phyloP scores from a whole-genome alignment of 768 basidiomycete species.

The Tylopilus vinaceipallidus region DNA sequence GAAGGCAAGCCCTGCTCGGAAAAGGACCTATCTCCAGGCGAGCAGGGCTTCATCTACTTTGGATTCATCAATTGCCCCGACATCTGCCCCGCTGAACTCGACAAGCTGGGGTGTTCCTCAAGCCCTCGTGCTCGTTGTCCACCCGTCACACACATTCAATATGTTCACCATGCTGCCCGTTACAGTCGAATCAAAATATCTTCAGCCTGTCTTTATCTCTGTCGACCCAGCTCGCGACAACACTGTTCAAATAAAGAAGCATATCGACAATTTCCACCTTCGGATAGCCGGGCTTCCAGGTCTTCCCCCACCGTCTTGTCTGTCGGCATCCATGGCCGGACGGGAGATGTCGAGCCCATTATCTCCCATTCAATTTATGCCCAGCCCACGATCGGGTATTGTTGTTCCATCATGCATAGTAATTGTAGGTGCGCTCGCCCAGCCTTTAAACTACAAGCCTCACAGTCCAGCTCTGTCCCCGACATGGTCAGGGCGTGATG shows the following conservation, averaged over 20 bases:
- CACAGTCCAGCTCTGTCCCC: too few relatives aligned
- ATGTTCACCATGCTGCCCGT: constrained; percentile 9
- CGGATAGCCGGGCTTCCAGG: constrained; percentile 87
- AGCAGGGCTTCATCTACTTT: constrained; percentile 93
- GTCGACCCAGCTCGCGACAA: constrained; percentile 95
- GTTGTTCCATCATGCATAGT: too few relatives aligned
- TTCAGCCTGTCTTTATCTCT: constrained; percentile 92
- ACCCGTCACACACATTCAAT: background rate
- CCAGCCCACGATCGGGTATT: too few relatives aligned
- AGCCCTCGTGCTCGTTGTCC: constrained; percentile 57
- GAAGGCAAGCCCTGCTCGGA: constrained; percentile 68
- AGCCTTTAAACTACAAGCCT: too few relatives aligned
- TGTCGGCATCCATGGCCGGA: too few relatives aligned
- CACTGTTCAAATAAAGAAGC: constrained; percentile 54
- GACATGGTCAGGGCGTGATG: too few relatives aligned
- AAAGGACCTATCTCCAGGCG: constrained; percentile 77
- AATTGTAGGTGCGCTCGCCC: too few relatives aligned
- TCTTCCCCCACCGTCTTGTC: too few relatives aligned
- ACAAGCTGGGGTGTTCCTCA: constrained; percentile 82
- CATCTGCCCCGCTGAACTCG: constrained; percentile 96
- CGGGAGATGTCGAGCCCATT: too few relatives aligned
- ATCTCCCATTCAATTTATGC: too few relatives aligned
- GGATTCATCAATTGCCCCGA: constrained; percentile 99
- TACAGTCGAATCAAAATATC: constrained; percentile 68
- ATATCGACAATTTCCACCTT: constrained; percentile 87